These are phyloP conservation scores for Termitomyces sp. DNA, from an alignment of 768 basidiomycete genomes.

Conservation along the genomic window DNA sequence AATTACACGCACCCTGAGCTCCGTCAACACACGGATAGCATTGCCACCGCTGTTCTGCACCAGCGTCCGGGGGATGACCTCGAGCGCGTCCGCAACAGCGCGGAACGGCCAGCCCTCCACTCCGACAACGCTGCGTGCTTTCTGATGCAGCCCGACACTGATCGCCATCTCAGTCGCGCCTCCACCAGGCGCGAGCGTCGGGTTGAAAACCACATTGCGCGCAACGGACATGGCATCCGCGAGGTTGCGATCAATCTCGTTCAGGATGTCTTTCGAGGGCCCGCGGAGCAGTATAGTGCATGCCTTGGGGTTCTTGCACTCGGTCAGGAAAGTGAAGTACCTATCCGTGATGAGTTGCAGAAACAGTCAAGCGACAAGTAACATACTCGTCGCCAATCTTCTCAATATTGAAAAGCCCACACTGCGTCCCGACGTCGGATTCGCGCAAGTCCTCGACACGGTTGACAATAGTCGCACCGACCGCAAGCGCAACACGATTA, in stretches of 20 bases:
- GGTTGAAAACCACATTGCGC: conserved; percentile 95
- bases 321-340: conserved; percentile 96
- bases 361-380: neutral
- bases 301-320: conserved; percentile 87
- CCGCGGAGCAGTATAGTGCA: conserved; percentile 98
- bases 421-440: conserved; percentile 85
- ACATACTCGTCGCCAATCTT: conserved; percentile 93
- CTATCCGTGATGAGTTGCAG: conserved; percentile 21
- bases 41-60: conserved; percentile 96
- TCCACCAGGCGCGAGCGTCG: conserved; percentile 88
- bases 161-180: conserved; percentile 99
- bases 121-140: conserved; percentile 76
- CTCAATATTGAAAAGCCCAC: conserved; percentile 95
- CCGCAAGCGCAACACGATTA: conserved; percentile 94
- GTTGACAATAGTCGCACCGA: conserved; percentile 96
- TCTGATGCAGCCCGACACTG: conserved; percentile 77
- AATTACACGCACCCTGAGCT: conserved; percentile 69
- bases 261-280: conserved; percentile 96
- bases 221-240: conserved; percentile 98
- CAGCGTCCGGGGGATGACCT: conserved; percentile 93
- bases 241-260: conserved; percentile 96
- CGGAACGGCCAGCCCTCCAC: conserved; percentile 89
- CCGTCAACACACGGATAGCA: conserved; percentile 88
- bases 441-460: conserved; percentile 93
- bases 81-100: conserved; percentile 94